Conservation (phyloP, 495 filamentous ascomycete genomes). For the Podospora pseudoanserina region DNA sequence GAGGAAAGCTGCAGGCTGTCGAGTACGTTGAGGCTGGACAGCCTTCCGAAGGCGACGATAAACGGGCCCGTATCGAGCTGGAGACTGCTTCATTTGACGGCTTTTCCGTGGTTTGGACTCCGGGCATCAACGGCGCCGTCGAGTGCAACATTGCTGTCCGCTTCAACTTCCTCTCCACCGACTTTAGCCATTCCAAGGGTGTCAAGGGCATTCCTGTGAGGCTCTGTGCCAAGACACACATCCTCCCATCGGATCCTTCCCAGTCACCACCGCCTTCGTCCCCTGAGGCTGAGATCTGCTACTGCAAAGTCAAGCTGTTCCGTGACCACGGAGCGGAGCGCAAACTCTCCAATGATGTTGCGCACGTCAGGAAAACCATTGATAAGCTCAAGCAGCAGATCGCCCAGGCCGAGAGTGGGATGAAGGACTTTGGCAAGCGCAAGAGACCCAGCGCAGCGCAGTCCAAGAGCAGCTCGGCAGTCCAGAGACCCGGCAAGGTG, state of each 20-base stretch:
- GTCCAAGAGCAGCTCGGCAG: conserved; percentile 45
- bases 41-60: conserved; percentile 63
- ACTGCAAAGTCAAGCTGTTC: conserved; percentile 95
- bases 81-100: conserved; percentile 85
- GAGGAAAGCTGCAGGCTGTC: conserved; percentile 83
- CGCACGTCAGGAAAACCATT: conserved; percentile 88
- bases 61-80: conserved; percentile 69
- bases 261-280: conserved; percentile 38
- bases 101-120: conserved; percentile 85
- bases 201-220: conserved; percentile 94
- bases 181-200: conserved; percentile 97
- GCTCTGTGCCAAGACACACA: conserved; percentile 84
- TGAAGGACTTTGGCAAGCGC: conserved; percentile 82
- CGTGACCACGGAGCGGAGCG: conserved; percentile 94
- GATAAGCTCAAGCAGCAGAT: conserved; percentile 93
- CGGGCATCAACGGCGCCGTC: conserved; percentile 54
- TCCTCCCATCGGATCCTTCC: conserved; percentile 47
- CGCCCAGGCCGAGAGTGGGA: conserved; percentile 78
- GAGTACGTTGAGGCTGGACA: conserved; percentile 84
- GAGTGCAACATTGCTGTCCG: conserved; percentile 83
- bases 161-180: conserved; percentile 97
- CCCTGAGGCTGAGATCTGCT: conserved; percentile 67
- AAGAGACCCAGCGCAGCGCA: conserved; percentile 64
- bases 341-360: conserved; percentile 90
- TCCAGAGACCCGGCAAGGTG: conserved; percentile 66